Evolutionary conservation across 2,329 filamentous ascomycete species (phyloP), one percentile per base, ranked within the genome.

Genomic region (Karstenula rhodostoma): DNA sequence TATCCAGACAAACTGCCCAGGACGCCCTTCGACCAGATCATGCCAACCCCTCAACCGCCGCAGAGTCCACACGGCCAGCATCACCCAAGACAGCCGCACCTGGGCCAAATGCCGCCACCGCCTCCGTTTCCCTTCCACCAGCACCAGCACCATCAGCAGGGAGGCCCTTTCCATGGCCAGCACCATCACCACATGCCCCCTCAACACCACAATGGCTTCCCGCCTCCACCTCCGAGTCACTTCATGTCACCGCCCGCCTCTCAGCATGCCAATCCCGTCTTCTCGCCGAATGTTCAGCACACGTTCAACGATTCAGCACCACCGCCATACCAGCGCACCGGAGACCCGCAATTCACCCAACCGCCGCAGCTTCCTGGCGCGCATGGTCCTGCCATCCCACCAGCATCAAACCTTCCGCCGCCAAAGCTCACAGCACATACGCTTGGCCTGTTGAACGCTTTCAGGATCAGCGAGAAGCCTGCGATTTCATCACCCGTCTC

Each of bases 381-480:
- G 53, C 78, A 79, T 58, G 78, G 79, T n/a, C 79, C 81, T 43
- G 74, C 77, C 37, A 81, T 84, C 32, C 87, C 87, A 1, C 81
- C 84, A 35, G 85, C 87, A 5, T 74, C 86, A 66, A 85, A 85
- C 54, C 71, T 89, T 25, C 87, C 87, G 17, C 80, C 83, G 42
- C 86, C 86, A 7, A 85, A 83, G 62, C 80, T 89, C 33, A 88
- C 80, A 37, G 82, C 81, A 13, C 86, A 89, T 71, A 82, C 85
- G 1, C 78, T 85, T 59, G 81, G 82, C n/a, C 73, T 89, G 35
- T 76, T 90, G 51, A 86, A 84, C 66, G 81, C 84, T 1, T 88
- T 90, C 78, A 88, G 84, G 61, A 70, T 71, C 15, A 68, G 67
- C 13, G 69, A 73, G 32, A 73, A 72, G 54, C 66, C 70, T 56